Conservation (phyloP, 2,329 filamentous ascomycete species). For the Colletotrichum sp. region DNA sequence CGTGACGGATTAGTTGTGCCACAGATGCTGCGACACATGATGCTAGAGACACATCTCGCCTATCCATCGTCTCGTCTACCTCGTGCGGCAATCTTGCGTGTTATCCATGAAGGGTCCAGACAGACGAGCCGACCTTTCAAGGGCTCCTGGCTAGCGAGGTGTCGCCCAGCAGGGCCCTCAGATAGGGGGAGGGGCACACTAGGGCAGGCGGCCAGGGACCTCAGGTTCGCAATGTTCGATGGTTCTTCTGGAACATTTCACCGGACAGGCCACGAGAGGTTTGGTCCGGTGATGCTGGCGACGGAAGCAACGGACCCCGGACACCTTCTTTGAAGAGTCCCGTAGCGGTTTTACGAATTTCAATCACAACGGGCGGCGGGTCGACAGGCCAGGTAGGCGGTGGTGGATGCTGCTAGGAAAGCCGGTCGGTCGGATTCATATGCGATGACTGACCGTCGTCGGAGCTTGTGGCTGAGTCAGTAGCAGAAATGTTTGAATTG, state of each 20-base stretch:
- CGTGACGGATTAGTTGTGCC: not conserved
- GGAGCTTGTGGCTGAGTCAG: constrained; percentile 16
- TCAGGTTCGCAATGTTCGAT: constrained; percentile 7
- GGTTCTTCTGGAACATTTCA: constrained; percentile 17
- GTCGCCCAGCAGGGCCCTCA: constrained; percentile 9
- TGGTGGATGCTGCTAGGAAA: not conserved
- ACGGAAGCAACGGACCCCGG: constrained; percentile 11
- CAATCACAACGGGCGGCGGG: not conserved
- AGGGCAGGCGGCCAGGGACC: constrained; percentile 1
- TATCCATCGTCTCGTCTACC: constrained; percentile 5
- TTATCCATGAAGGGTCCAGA: constrained; percentile 16
- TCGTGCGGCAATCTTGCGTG: constrained; percentile 15
- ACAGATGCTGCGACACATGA: not conserved
- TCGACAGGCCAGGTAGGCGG: not conserved
- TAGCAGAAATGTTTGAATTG: not conserved
- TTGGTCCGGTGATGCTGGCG: not conserved
- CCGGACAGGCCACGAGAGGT: not conserved
- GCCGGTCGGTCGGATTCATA: not conserved
- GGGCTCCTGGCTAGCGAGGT: constrained; percentile 16
- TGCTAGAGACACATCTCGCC: constrained; percentile 2
- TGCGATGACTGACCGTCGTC: not conserved
- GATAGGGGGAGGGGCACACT: constrained; percentile 20
- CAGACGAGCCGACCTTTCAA: constrained; percentile 2
- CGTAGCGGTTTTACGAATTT: constrained; percentile 6
- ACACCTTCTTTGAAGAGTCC: constrained; percentile 3